Conservation (phyloP, 192 early-diverging fungal genomes). For the Chytriomyces sp. region DNA sequence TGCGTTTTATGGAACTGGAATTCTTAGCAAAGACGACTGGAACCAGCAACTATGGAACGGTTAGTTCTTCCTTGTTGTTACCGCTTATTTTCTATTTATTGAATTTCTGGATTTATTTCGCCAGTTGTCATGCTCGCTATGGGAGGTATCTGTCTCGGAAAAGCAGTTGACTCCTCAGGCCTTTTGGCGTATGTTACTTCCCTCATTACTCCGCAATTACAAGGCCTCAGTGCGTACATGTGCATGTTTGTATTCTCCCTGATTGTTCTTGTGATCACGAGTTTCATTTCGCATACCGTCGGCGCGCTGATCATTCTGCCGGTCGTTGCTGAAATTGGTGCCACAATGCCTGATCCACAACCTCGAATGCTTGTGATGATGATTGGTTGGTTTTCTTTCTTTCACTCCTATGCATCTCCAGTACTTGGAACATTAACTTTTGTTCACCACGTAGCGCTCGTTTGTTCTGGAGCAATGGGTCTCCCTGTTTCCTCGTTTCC, state of each 20-base stretch:
- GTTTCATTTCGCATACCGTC: slow-evolving; percentile 95
- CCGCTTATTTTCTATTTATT: not conserved
- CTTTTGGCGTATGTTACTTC: slow-evolving; percentile 79
- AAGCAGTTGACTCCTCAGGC: slow-evolving; percentile 86
- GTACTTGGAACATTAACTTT: not conserved
- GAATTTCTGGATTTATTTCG: not conserved
- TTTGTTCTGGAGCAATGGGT: slow-evolving; percentile 90
- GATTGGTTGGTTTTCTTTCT: slow-evolving; percentile 51
- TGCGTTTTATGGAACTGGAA: slow-evolving; percentile 84
- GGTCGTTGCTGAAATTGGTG: slow-evolving; percentile 89
- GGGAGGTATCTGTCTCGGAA: slow-evolving; percentile 94
- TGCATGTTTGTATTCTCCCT: slow-evolving; percentile 78
- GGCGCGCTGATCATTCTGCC: slow-evolving; percentile 95
- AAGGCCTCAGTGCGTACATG: slow-evolving; percentile 70
- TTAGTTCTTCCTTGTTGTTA: slow-evolving; percentile 58
- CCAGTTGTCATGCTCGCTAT: slow-evolving; percentile 76
- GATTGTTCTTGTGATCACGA: slow-evolving; percentile 82
- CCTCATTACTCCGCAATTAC: slow-evolving; percentile 67
- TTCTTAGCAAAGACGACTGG: slow-evolving; percentile 95
- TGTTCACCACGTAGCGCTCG: slow-evolving; percentile 68
- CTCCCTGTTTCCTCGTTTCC: slow-evolving; percentile 94
- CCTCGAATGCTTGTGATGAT: slow-evolving; percentile 83
- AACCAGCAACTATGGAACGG: slow-evolving; percentile 96
- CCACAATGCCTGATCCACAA: slow-evolving; percentile 75
- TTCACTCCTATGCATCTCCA: slow-evolving; percentile 6